Evolutionary conservation across 108 stramenopile genomes (phyloP).

Genomic region (Aurantiochytrium sp.): DNA sequence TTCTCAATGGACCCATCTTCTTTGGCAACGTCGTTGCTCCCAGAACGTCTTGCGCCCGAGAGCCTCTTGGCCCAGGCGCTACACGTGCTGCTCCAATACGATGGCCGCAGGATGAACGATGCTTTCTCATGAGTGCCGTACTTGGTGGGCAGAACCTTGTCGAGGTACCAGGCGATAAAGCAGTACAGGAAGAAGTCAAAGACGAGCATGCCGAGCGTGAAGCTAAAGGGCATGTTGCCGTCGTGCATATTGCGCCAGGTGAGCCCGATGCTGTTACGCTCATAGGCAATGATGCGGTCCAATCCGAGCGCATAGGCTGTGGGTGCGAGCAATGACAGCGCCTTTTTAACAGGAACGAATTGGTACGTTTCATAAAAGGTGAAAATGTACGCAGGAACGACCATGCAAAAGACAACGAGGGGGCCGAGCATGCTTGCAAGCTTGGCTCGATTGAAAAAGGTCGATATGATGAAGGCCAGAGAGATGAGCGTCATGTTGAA

Average conservation of each 20-base stretch:
- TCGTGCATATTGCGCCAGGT: constrained; percentile 26
- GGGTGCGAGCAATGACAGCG: constrained; percentile 50
- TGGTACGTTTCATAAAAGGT: constrained; percentile 32
- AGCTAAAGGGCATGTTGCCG: constrained; percentile 23
- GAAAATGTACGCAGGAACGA: constrained; percentile 59
- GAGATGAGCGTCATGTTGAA: constrained; percentile 20
- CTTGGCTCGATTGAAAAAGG: constrained; percentile 50
- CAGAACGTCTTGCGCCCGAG: neutral
- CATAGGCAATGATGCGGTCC: constrained; percentile 44
- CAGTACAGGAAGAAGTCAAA: constrained; percentile 41
- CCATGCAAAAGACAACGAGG: constrained; percentile 51
- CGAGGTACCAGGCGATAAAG: constrained; percentile 49
- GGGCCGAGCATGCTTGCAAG: constrained; percentile 53
- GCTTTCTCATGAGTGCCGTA: constrained; percentile 28
- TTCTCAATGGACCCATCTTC: neutral
- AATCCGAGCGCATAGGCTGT: constrained; percentile 46
- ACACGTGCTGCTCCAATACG: constrained; percentile 19
- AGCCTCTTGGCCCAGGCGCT: neutral
- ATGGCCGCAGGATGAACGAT: constrained; percentile 19
- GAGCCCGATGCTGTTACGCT: constrained; percentile 43
- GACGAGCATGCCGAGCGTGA: constrained; percentile 29
- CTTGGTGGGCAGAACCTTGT: constrained; percentile 38
- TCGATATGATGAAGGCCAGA: constrained; percentile 31
- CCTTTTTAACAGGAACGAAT: constrained; percentile 24
- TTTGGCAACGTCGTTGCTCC: neutral